Evolutionary conservation across 371 early-diverging fungal species (phyloP).

Genomic region (Circinella umbellata): DNA sequence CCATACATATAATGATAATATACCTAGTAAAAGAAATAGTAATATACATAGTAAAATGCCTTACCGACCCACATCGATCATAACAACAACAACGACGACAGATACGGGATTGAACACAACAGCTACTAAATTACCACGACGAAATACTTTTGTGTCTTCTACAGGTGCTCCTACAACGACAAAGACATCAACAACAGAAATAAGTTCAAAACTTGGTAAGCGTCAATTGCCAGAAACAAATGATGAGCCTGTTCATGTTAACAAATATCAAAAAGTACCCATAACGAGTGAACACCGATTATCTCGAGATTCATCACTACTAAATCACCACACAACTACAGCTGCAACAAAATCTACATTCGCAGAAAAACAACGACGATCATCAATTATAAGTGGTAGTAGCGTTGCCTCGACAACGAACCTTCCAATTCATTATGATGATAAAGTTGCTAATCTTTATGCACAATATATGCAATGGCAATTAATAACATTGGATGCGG

Average conservation of each 20-base stretch:
- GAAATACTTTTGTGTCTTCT: neutral
- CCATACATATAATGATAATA: too few relatives aligned
- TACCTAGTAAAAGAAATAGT: too few relatives aligned
- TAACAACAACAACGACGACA: too few relatives aligned
- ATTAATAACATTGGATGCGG: conserved; percentile 9
- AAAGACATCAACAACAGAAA: neutral
- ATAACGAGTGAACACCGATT: neutral
- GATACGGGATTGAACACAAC: too few relatives aligned
- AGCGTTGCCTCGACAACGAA: neutral
- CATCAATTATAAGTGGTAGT: neutral
- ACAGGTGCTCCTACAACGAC: neutral
- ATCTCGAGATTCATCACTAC: neutral
- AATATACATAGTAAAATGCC: neutral
- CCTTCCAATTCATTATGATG: neutral
- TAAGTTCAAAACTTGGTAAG: neutral
- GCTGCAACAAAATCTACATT: too few relatives aligned
- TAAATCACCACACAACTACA: neutral
- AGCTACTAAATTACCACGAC: neutral
- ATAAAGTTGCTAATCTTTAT: conserved; percentile 3
- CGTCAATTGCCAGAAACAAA: neutral
- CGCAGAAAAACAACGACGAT: neutral
- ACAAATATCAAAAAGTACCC: too few relatives aligned
- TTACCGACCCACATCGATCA: too few relatives aligned
- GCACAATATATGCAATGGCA: conserved; percentile 17
- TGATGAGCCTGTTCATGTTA: too few relatives aligned